Percentiles rank a stretch among this genome's conserved stretches.
Evolutionary conservation across 2,329 filamentous ascomycete genomes (phyloP).

Genomic region (Penicillium sp.): DNA sequence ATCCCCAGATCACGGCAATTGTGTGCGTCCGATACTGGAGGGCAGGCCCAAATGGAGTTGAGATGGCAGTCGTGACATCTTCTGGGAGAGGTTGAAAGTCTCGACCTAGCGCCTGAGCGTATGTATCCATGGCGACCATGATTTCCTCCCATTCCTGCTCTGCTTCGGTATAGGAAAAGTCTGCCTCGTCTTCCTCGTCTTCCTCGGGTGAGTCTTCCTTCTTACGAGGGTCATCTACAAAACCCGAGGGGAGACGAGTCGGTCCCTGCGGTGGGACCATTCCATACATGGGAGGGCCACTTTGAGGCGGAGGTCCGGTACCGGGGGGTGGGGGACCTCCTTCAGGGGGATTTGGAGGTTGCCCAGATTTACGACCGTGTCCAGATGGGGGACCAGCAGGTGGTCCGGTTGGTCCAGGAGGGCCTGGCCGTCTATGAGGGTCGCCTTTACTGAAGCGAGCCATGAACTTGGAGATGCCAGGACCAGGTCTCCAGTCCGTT

Average conservation of each 20-base stretch:
- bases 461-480: constrained; percentile 47
- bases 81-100: constrained; percentile 73
- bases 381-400: neutral
- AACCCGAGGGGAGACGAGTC: constrained; percentile 50
- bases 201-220: constrained; percentile 32
- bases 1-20: constrained; percentile 84
- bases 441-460: constrained; percentile 26
- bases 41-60: constrained; percentile 77
- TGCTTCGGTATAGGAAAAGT: constrained; percentile 66
- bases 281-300: constrained; percentile 46
- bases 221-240: constrained; percentile 45
- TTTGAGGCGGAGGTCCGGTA: constrained; percentile 8
- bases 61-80: constrained; percentile 61
- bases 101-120: constrained; percentile 62
- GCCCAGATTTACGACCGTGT: neutral
- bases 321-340: constrained; percentile 7
- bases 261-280: constrained; percentile 47
- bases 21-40: constrained; percentile 80
- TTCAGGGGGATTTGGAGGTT: constrained; percentile 13
- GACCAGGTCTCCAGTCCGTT: constrained; percentile 55
- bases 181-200: constrained; percentile 62
- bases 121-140: constrained; percentile 40
- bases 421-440: constrained; percentile 9
- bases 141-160: constrained; percentile 69
- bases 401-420: constrained; percentile 11